A percentile compares a stretch with the other conserved stretches of the same genome.
Conservation (phyloP, 129 eudicot genomes). For the Smallanthus sonchifolius region DNA sequence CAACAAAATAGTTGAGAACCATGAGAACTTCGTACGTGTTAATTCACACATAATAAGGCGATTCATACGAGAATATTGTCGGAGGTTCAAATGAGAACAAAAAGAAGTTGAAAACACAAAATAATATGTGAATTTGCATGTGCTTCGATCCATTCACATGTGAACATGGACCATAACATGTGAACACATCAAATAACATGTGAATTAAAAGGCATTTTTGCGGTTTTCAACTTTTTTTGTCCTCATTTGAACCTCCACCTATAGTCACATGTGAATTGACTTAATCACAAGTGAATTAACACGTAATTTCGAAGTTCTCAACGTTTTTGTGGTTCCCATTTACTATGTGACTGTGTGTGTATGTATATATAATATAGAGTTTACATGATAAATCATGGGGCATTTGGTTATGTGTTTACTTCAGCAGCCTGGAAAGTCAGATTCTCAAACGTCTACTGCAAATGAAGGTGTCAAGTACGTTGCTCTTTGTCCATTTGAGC, state of each 20-base stretch:
- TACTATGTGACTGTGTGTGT: not conserved
- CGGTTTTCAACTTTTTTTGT: not conserved
- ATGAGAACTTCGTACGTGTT: not conserved
- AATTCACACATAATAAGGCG: not conserved
- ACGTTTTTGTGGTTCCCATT: not conserved
- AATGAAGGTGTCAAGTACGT: conserved; percentile 63
- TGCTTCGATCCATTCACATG: not conserved
- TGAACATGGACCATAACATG: not conserved
- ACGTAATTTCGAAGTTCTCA: not conserved
- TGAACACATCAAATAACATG: not conserved
- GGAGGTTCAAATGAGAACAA: not conserved
- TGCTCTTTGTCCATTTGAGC: conserved; percentile 19
- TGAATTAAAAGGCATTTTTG: not conserved
- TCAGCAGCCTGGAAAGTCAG: conserved; percentile 44
- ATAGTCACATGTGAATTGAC: not conserved
- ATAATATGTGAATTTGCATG: not conserved
- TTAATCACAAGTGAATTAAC: not conserved
- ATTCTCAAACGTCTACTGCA: conserved; percentile 32
- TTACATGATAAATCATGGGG: not conserved
- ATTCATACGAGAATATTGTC: not conserved
- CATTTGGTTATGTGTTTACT: conserved; percentile 17
- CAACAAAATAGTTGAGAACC: not conserved
- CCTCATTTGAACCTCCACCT: not conserved
- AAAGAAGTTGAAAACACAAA: not conserved
- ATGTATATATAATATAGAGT: not conserved